Percentiles rank a stretch among this genome's conserved stretches.
These are phyloP conservation scores for Chrysoporthe cubensis DNA, from an alignment of 2,329 filamentous ascomycete genomes.

Conservation along the genomic window DNA sequence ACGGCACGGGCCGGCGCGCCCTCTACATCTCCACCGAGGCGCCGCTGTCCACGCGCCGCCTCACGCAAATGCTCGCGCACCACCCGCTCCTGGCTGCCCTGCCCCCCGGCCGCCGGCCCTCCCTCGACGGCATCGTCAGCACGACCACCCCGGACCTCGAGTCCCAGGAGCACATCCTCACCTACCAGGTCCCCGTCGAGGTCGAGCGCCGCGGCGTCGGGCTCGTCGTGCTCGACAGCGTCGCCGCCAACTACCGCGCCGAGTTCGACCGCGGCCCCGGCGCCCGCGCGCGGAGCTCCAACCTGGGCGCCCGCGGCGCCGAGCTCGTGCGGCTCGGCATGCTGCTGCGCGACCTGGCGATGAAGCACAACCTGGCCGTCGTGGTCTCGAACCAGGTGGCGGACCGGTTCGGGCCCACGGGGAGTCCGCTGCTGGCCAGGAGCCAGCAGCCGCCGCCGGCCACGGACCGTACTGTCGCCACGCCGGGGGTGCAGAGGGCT, in stretches of 20 bases:
- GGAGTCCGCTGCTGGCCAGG: constrained; percentile 29
- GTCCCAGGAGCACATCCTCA: constrained; percentile 91
- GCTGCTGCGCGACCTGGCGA: constrained; percentile 75
- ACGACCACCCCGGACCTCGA: constrained; percentile 89
- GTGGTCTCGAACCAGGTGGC: constrained; percentile 96
- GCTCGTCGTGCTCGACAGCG: constrained; percentile 84
- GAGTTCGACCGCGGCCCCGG: constrained; percentile 72
- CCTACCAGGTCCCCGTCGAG: constrained; percentile 88
- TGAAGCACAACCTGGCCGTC: constrained; percentile 74
- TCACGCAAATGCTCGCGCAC: constrained; percentile 74
- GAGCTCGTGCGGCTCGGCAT: constrained; percentile 79
- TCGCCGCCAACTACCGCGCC: constrained; percentile 93
- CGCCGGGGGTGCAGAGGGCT: constrained; percentile 4
- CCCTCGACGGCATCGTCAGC: constrained; percentile 76
- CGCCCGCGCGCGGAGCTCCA: constrained; percentile 43
- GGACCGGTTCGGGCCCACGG: constrained; percentile 68
- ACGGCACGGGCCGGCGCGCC: constrained; percentile 72
- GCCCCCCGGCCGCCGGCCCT: constrained; percentile 49
- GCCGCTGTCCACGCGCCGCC: constrained; percentile 77
- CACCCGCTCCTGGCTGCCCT: constrained; percentile 61
- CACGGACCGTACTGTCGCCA: constrained; percentile 15
- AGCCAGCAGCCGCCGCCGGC: constrained; percentile 31
- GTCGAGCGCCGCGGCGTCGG: constrained; percentile 77
- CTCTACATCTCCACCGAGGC: constrained; percentile 96
- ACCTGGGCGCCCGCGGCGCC: constrained; percentile 74